Evolutionary conservation across 495 filamentous ascomycete species (phyloP), one percentile per base, ranked within the genome.

Genomic region (Daldinia vernicosa): DNA sequence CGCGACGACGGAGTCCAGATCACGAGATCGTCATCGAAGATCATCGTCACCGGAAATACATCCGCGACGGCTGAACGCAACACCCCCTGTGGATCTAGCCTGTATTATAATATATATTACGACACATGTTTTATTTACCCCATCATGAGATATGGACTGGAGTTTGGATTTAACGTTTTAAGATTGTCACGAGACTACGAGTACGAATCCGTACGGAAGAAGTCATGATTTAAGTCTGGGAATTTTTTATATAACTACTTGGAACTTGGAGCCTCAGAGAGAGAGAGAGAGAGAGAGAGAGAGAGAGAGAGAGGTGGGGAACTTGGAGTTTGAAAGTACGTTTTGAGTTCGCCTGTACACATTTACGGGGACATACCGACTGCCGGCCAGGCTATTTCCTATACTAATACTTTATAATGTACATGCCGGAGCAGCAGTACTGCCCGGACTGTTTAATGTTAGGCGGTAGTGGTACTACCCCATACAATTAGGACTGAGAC

Each of bases 1-100:
- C 62, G 4, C 64, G 58, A 1, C 65, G 74, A 9, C 57, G 69
- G 9, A 77, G 70, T 35, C 61, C 66, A 1, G 75, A 73, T n/a
- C 75, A 54, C 37, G 74, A 75, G 60, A 76, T 77, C 58, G 64
- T 76, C 3, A 74, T 77, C 26, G 75, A 77, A 32, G 75, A 77
- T 58, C 75, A 67, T 27, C 65, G 66, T 1, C 75, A 72, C 51
- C 70, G 74, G 9, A 72, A 71, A 47, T 74, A 74, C 37, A 67
- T 74, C 60, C 60, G 69, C 6, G 70, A 67, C 47, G 61, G 56
- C 45, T 70, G 39, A 73, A 51, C 22, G 11, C 30, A 12, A 6
- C 30, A 19, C 22, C 27, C 27, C n/a, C 28, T 39, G 30, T n/a
- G 11, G 11, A 17, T 58, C 22, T 40, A 27, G 19, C 11, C 22